Evolutionary conservation across 805 yeast species (phyloP).

Genomic region (Nakazawaea wickerhamii): DNA sequence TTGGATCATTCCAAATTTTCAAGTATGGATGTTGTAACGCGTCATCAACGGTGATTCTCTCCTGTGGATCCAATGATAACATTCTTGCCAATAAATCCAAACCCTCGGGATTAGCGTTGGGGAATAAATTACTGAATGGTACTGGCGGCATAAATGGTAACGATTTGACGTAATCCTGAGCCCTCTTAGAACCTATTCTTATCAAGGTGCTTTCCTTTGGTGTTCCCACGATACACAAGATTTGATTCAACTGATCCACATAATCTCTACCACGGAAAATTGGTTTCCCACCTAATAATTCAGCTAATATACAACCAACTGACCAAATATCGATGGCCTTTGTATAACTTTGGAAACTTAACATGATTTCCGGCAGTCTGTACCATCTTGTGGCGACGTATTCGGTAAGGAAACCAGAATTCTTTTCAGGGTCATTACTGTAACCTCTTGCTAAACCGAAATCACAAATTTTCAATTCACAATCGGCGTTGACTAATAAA

Average conservation of each 20-base stretch:
- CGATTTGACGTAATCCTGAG: conserved; percentile 86
- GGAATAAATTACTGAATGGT: conserved; percentile 67
- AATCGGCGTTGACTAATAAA: conserved; percentile 87
- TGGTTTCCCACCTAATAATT: conserved; percentile 84
- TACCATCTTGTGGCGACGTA: conserved; percentile 99
- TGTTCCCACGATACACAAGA: conserved; percentile 83
- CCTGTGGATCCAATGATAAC: conserved; percentile 82
- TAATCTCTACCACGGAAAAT: conserved; percentile 93
- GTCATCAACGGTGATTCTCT: conserved; percentile 80
- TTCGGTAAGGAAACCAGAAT: conserved; percentile 92
- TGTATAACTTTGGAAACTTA: conserved; percentile 89
- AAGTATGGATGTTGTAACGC: conserved; percentile 89
- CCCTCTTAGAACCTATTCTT: conserved; percentile 78
- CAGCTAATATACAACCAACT: conserved; percentile 95
- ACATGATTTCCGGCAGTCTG: conserved; percentile 96
- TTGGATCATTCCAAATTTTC: conserved; percentile 86
- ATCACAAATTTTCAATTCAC: conserved; percentile 94
- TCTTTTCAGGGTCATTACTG: conserved; percentile 72
- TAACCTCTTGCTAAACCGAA: conserved; percentile 95
- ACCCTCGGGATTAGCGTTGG: conserved; percentile 83
- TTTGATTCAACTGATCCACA: conserved; percentile 90
- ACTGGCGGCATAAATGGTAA: conserved; percentile 78
- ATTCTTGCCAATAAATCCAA: conserved; percentile 72
- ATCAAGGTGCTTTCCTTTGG: conserved; percentile 69
- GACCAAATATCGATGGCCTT: conserved; percentile 98